phyloP scores from a whole-genome alignment of 768 basidiomycete genomes.

The Tylopilus sp. region DNA sequence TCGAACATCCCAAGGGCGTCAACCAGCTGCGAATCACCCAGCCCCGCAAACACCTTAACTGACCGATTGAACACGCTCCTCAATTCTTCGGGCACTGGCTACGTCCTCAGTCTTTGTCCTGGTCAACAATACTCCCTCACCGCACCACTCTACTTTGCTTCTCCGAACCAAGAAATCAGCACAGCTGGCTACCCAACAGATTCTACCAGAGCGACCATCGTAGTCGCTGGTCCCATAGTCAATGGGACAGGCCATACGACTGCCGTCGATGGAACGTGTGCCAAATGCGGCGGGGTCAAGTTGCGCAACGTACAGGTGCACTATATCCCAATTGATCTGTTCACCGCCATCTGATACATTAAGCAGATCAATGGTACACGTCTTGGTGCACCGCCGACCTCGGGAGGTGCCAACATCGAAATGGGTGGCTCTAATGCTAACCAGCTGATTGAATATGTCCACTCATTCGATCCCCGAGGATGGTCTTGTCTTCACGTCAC shows the following conservation, averaged over 20 bases:
- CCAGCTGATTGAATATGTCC: conserved; percentile 77
- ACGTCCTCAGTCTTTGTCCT: conserved; percentile 64
- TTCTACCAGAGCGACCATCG: conserved; percentile 61
- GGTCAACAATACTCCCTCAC: conserved; percentile 57
- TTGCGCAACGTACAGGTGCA: conserved; percentile 71
- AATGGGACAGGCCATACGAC: conserved; percentile 68
- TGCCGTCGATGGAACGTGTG: conserved; percentile 67
- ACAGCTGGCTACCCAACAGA: conserved; percentile 74
- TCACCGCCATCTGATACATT: background rate
- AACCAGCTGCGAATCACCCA: conserved; percentile 36
- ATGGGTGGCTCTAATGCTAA: conserved; percentile 73
- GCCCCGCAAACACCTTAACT: conserved; percentile 60
- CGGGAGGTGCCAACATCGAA: conserved; percentile 78
- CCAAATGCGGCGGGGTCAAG: conserved; percentile 53
- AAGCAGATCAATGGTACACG: conserved; percentile 72
- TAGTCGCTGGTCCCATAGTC: conserved; percentile 60
- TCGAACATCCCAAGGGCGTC: background rate
- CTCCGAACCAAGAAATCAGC: conserved; percentile 75
- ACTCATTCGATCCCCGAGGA: conserved; percentile 69
- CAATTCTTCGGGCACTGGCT: conserved; percentile 63
- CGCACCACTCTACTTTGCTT: conserved; percentile 62
- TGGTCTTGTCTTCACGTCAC: conserved; percentile 83
- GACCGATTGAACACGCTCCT: conserved; percentile 64
- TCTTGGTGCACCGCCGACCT: conserved; percentile 44
- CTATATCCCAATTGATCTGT: background rate